A percentile compares a stretch with the other conserved stretches of the same genome.
phyloP scores from a whole-genome alignment of 306 rosid genomes.

The Quercus rubra region DNA sequence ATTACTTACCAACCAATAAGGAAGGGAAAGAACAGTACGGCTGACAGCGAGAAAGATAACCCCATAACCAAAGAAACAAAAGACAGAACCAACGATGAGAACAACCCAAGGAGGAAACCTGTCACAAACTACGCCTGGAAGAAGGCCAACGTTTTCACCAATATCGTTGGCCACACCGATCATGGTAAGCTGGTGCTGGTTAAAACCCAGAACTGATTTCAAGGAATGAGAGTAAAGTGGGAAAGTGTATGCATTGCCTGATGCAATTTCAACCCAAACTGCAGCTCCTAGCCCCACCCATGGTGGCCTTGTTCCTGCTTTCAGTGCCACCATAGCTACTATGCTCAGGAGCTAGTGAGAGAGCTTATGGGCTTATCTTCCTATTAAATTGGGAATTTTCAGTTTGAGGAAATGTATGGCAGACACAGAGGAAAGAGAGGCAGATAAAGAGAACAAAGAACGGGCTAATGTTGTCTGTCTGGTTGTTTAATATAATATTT shows the following conservation, averaged over 20 bases:
- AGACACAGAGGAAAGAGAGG: neutral
- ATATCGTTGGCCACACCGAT: slow-evolving; percentile 81
- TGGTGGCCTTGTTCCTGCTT: slow-evolving; percentile 71
- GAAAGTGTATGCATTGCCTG: slow-evolving; percentile 56
- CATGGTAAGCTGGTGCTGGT: slow-evolving; percentile 59
- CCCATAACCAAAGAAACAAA: slow-evolving; percentile 65
- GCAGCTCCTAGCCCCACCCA: slow-evolving; percentile 89
- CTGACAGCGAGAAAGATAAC: slow-evolving; percentile 55
- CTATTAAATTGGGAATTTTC: neutral
- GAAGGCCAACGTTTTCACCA: slow-evolving; percentile 76
- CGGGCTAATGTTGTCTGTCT: neutral
- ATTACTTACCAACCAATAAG: slow-evolving; percentile 55
- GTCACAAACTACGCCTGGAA: slow-evolving; percentile 73
- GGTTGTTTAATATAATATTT: neutral
- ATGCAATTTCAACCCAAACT: slow-evolving; percentile 66
- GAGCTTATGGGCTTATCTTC: too few relatives aligned
- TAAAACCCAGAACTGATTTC: slow-evolving; percentile 67
- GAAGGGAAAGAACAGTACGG: slow-evolving; percentile 38
- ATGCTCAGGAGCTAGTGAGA: neutral
- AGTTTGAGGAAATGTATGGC: neutral
- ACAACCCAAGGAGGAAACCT: slow-evolving; percentile 74
- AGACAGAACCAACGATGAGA: slow-evolving; percentile 49
- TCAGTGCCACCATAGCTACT: slow-evolving; percentile 36
- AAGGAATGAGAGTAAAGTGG: slow-evolving; percentile 71
- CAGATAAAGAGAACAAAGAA: neutral